A percentile compares a stretch with the other conserved stretches of the same genome.
Evolutionary conservation across 257 asterid genomes (phyloP).

Genomic region (Salvia miltiorrhiza): DNA sequence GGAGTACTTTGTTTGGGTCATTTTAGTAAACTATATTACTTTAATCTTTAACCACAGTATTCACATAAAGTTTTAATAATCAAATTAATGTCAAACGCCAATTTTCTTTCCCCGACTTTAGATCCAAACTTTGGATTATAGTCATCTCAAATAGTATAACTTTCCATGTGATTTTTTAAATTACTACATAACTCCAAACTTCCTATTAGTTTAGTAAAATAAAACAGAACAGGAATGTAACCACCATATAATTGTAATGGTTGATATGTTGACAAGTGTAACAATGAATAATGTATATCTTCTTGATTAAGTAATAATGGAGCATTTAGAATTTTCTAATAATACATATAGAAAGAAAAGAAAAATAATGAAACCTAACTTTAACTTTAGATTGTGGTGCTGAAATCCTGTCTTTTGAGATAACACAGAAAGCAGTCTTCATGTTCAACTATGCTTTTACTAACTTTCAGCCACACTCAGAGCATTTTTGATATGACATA

Average conservation of each 20-base stretch:
- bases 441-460: constrained; percentile 30
- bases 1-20: background rate
- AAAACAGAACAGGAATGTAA: background rate
- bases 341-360: background rate
- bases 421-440: constrained; percentile 19
- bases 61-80: background rate
- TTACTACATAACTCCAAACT: background rate
- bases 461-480: constrained; percentile 22
- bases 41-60: background rate
- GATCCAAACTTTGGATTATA: too few species aligned
- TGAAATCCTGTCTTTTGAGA: constrained; percentile 29
- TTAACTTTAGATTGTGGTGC: constrained; percentile 25
- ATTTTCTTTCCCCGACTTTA: background rate
- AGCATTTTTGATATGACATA: constrained; percentile 10
- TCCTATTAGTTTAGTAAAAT: background rate
- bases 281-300: background rate
- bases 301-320: constrained; percentile 19
- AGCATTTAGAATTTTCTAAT: background rate
- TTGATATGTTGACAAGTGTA: background rate
- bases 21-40: background rate
- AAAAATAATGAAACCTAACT: background rate
- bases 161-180: too few species aligned
- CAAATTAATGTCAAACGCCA: background rate
- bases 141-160: too few species aligned
- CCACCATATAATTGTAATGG: too few species aligned